Evolutionary conservation across 495 filamentous ascomycete genomes (phyloP).

Genomic region (Hypoxylon rickii): DNA sequence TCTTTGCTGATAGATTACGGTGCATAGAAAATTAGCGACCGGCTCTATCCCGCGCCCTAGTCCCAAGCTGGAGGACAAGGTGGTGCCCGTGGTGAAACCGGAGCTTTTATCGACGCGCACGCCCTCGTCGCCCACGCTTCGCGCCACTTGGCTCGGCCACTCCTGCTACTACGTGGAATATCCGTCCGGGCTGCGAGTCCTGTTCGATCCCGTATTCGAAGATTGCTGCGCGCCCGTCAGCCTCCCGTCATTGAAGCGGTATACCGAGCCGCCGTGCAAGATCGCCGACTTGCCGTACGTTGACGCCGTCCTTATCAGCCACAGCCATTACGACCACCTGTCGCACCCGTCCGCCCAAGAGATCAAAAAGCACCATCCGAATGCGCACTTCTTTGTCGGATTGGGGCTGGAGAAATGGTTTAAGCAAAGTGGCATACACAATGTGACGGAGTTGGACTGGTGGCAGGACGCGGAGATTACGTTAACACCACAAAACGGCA

Average conservation of each 20-base stretch:
- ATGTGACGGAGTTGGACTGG: conserved; percentile 92
- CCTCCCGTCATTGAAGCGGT: conserved; percentile 77
- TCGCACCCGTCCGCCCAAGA: conserved; percentile 73
- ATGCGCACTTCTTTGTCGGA: conserved; percentile 86
- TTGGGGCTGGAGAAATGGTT: conserved; percentile 93
- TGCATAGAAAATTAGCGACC: neutral
- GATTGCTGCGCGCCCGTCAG: conserved; percentile 79
- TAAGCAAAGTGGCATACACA: conserved; percentile 62
- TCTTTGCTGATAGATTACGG: conserved; percentile 4
- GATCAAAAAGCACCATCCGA: conserved; percentile 72
- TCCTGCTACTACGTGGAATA: conserved; percentile 95
- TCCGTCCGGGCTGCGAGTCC: conserved; percentile 80
- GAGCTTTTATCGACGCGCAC: conserved; percentile 66
- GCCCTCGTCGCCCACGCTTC: conserved; percentile 61
- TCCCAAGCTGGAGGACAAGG: conserved; percentile 63
- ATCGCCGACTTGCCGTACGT: conserved; percentile 81
- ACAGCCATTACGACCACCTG: conserved; percentile 94
- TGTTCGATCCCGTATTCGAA: conserved; percentile 96
- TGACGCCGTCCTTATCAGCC: conserved; percentile 88
- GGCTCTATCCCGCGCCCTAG: conserved; percentile 41
- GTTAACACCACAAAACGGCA: conserved; percentile 52
- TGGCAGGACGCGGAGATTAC: conserved; percentile 83
- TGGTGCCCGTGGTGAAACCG: conserved; percentile 68
- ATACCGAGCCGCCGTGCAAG: conserved; percentile 76
- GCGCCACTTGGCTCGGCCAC: conserved; percentile 96